phyloP scores from a whole-genome alignment of 441 rosid species.

The Jatropha multifida region DNA sequence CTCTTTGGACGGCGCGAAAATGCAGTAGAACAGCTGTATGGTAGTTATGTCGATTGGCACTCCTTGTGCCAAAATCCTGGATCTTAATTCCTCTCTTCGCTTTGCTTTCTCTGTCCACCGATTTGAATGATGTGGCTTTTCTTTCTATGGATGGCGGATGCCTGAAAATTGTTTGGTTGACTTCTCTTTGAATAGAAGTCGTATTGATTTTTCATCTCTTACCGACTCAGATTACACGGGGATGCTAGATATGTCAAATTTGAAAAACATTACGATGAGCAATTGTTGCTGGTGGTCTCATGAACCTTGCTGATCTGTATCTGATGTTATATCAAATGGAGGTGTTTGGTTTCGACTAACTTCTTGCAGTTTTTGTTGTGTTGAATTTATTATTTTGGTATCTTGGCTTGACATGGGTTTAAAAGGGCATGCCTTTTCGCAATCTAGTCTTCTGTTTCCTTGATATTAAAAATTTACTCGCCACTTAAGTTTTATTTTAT shows the following conservation, averaged over 20 bases:
- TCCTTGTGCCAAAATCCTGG: slow-evolving; percentile 12
- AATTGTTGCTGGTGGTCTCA: not conserved
- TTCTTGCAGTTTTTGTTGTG: not conserved
- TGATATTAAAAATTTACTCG: not conserved
- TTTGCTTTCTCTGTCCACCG: not conserved
- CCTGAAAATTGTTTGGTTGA: slow-evolving; percentile 15
- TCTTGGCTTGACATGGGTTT: slow-evolving; percentile 5
- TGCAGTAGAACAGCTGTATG: not conserved
- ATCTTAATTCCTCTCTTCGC: slow-evolving; percentile 12
- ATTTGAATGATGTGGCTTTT: slow-evolving; percentile 15
- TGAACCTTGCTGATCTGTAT: slow-evolving; percentile 12
- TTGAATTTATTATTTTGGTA: not conserved
- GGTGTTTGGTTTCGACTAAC: not conserved
- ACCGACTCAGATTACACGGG: not conserved
- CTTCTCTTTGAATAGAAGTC: not conserved
- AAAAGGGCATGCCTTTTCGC: not conserved
- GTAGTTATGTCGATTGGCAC: not conserved
- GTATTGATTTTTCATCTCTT: not conserved
- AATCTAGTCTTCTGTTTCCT: not conserved
- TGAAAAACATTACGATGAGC: not conserved
- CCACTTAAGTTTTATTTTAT: too few relatives aligned
- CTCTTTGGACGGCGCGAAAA: slow-evolving; percentile 16
- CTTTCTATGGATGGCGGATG: slow-evolving; percentile 1
- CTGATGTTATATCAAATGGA: not conserved
- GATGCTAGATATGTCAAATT: not conserved